Evolutionary conservation across 192 early-diverging fungal species (phyloP), one percentile per base, ranked within the genome.

Genomic region (Backusella circina): DNA sequence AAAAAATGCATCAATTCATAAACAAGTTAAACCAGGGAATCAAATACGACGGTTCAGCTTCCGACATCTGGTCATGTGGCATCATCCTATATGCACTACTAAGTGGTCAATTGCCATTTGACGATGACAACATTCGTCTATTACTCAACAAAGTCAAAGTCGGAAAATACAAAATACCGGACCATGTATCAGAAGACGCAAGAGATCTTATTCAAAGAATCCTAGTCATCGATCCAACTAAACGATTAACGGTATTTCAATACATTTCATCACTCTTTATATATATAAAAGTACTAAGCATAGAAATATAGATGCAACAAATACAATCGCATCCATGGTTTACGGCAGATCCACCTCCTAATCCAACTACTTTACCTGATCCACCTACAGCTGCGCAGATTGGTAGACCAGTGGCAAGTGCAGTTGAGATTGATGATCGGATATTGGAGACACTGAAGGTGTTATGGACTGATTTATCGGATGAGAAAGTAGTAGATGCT

Each of bases 51-150:
- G 92, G 92, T 33, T 77, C 87, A 15, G 71, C 85, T 9, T 86
- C 90, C 18, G 92, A 93, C 72, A 87, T 93, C 38, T 93, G 92
- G 92, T 89, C 87, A 36, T 91, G 89, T 76, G 92, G 92, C 2
- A 85, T 93, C n/a, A 93, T 93, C 38, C 76, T 93, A 10, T 93
- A 82, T 78, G 91, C 90, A 0, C 71, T 93, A n/a, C 71, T 93
- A 31, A 89, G 87, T 33, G 92, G 92, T 10, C 87, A 90, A 70
- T 76, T 93, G 38, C 92, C 92, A 5, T 93, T 93, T 84, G 91
- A 93, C 57, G 91, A 93, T 74, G 89, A 91, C 65, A 92, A 93
- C 75, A 93, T 93, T 67, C 73, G 86, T 21, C 70, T 81, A 38
- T 74, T 93, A 5, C 61, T 93, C n/a, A 77, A 70, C 41, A 93